phyloP scores from a whole-genome alignment of 176 grass and related monocot species.

The Triticum aestivum region IWGSC_CS_RefSeq_v2.1 NC_057808.1:484239449-484239948 shows the following conservation, averaged over 20 bases:
- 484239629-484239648: background rate
- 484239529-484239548: background rate
- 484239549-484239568: background rate
- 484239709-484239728: background rate
- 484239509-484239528: slow-evolving; percentile 16
- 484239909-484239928: slow-evolving; percentile 33
- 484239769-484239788: background rate
- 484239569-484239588: no score
- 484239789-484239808: background rate
- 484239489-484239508: background rate
- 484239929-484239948: slow-evolving; percentile 35
- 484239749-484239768: background rate
- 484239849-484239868: background rate
- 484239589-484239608: background rate
- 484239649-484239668: background rate
- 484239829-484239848: background rate
- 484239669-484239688: slow-evolving; percentile 2
- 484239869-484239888: background rate
- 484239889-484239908: slow-evolving; percentile 20
- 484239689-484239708: background rate
- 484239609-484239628: background rate
- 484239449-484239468: background rate
- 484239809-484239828: background rate
- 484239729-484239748: background rate
- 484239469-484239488: background rate